Conservation (phyloP, 805 yeast species). For the Isabelozyma heimii region DNA sequence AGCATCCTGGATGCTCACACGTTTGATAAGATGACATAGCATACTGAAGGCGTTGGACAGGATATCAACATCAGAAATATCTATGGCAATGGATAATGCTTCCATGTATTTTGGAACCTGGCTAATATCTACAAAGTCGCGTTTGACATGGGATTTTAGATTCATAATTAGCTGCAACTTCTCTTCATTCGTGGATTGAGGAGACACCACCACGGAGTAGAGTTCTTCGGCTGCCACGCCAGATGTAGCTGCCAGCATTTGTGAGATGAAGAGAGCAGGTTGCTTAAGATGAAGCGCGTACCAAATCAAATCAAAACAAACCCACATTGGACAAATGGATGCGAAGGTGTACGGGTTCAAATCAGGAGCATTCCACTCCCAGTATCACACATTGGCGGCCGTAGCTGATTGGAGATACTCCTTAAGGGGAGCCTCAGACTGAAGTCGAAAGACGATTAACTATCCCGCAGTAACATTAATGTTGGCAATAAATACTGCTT, state of each 20-base stretch:
- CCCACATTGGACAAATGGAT: background rate
- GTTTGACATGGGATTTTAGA: slow-evolving; percentile 53
- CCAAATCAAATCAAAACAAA: background rate
- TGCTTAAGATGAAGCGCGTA: background rate
- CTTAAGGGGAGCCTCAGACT: too few relatives aligned
- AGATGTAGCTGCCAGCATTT: slow-evolving; percentile 6
- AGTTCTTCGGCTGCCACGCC: slow-evolving; percentile 12
- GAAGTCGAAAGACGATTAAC: too few relatives aligned
- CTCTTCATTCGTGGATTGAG: slow-evolving; percentile 6
- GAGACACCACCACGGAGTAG: slow-evolving; percentile 14
- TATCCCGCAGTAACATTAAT: too few relatives aligned
- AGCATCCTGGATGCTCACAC: slow-evolving; percentile 58
- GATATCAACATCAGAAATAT: slow-evolving; percentile 35
- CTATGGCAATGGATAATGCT: slow-evolving; percentile 45
- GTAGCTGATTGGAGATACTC: too few relatives aligned
- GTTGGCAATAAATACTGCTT: too few relatives aligned
- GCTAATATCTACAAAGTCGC: slow-evolving; percentile 50
- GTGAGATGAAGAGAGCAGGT: background rate
- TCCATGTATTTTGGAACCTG: slow-evolving; percentile 52
- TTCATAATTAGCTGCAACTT: slow-evolving; percentile 21
- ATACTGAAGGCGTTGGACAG: slow-evolving; percentile 46
- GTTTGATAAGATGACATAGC: slow-evolving; percentile 53
- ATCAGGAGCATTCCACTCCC: too few relatives aligned
- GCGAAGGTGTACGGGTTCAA: background rate
- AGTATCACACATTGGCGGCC: too few relatives aligned